Evolutionary conservation across 2,329 filamentous ascomycete species (phyloP).

Genomic region (Chaetomium strumarium): DNA sequence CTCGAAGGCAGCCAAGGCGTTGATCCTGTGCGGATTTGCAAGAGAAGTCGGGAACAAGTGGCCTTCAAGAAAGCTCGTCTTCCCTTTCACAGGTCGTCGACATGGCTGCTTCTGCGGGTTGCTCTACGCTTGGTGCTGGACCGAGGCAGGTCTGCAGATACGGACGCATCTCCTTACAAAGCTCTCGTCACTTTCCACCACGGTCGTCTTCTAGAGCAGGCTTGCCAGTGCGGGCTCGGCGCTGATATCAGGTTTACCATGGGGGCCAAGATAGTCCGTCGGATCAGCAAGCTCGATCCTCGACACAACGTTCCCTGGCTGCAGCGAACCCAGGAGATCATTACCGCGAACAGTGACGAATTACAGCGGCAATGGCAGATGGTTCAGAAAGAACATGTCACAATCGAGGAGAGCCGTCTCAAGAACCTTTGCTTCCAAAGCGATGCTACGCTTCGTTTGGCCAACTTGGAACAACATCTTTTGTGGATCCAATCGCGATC

Average conservation of each 20-base stretch:
- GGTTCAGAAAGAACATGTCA: not conserved
- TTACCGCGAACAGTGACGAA: not conserved
- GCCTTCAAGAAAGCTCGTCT: constrained; percentile 2
- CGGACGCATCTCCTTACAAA: constrained; percentile 14
- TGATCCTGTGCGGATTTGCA: constrained; percentile 10
- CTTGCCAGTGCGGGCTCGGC: not conserved
- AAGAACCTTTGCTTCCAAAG: constrained; percentile 5
- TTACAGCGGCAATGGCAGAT: constrained; percentile 11
- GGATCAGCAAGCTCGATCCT: constrained; percentile 18
- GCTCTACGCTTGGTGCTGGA: constrained; percentile 18
- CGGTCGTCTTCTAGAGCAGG: constrained; percentile 9
- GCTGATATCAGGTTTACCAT: constrained; percentile 17
- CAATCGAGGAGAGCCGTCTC: not conserved
- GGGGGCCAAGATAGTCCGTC: constrained; percentile 16
- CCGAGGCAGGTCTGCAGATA: not conserved
- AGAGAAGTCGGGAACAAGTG: constrained; percentile 22
- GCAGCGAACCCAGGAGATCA: not conserved
- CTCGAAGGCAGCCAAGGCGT: constrained; percentile 9
- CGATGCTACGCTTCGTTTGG: constrained; percentile 14
- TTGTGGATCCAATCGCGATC: constrained; percentile 12
- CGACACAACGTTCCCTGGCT: constrained; percentile 1
- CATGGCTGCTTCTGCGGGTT: constrained; percentile 22
- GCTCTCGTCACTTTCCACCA: constrained; percentile 16
- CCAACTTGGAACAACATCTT: constrained; percentile 1
- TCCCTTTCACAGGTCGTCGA: constrained; percentile 18